A percentile compares a stretch with the other conserved stretches of the same genome.
Evolutionary conservation across 2,329 filamentous ascomycete genomes (phyloP).

Genomic region (Aspergillus amoenus): DNA sequence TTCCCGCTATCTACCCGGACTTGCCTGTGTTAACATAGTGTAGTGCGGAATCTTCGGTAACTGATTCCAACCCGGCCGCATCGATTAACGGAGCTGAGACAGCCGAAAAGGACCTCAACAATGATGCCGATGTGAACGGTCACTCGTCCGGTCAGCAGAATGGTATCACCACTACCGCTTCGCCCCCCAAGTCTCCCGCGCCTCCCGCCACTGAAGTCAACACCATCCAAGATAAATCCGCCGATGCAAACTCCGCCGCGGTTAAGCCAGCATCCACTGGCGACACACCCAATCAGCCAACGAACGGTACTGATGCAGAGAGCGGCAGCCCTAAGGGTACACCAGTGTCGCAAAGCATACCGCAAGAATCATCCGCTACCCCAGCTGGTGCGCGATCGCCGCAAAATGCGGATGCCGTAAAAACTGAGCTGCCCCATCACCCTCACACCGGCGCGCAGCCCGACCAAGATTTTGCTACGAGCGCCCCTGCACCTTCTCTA

Average conservation of each 20-base stretch:
- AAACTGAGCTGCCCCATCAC: slow-evolving; percentile 38
- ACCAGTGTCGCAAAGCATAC: slow-evolving; percentile 9
- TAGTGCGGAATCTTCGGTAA: slow-evolving; percentile 24
- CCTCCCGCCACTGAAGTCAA: slow-evolving; percentile 13
- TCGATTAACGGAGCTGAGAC: slow-evolving; percentile 15
- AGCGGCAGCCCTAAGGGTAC: slow-evolving; percentile 6
- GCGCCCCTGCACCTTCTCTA: slow-evolving; percentile 18
- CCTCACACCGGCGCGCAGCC: slow-evolving; percentile 22
- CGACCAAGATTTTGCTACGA: slow-evolving; percentile 19
- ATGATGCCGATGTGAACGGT: slow-evolving; percentile 30
- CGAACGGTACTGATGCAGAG: neutral
- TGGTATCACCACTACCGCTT: slow-evolving; percentile 26
- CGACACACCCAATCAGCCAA: neutral
- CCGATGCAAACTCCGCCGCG: slow-evolving; percentile 11
- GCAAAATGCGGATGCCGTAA: slow-evolving; percentile 20
- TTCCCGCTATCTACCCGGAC: neutral
- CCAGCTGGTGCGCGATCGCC: slow-evolving; percentile 20
- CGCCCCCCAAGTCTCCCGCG: slow-evolving; percentile 32
- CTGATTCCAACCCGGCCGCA: slow-evolving; percentile 26
- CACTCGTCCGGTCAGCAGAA: slow-evolving; percentile 28
- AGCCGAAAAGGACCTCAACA: slow-evolving; percentile 18
- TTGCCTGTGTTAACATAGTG: slow-evolving; percentile 15
- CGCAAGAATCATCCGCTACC: slow-evolving; percentile 13
- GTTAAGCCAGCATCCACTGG: slow-evolving; percentile 3
- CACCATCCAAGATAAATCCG: slow-evolving; percentile 12